Base-by-base conservation (phyloP, 192 early-diverging fungal genomes). In the Podila epicladia region DNA sequence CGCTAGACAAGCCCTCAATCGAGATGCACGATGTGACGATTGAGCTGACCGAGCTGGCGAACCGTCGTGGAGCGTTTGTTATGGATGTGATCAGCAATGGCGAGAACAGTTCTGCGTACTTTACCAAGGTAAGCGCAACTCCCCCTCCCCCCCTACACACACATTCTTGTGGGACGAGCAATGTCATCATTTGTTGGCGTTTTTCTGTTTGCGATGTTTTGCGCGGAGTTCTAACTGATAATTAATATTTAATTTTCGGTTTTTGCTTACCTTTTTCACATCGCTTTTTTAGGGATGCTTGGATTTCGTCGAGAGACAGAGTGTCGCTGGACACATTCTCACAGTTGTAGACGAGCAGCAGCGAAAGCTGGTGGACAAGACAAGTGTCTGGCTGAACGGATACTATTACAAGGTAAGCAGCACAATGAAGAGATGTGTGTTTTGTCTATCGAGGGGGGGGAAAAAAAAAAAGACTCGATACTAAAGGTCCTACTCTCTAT, bases 61-160 rank as follows among this genome's bases (percentile, higher is more conserved):
- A 74, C 35, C 77, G 82, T 26, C 73, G 87, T 15, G 87, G 87
- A 9, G 77, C 75, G 15, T 88, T 85, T 84, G 71, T 88, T 1
- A 66, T 88, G 65, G 87, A 88, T 75, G 83, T 88, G 17, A 78
- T 88, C 20, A 82, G 87, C 26, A 85, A 83, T 57, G 64, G 75
- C 3, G 69, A 86, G 24, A 86, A 79, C 69, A 76, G 83, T 33
- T 62, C 77, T 55, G 83, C 83, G 12, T 73, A 85, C 62, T 69
- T 88, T 48, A 76, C 83, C 55, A 86, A 86, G 78, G 85, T 85
- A 83, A 55, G 32, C 15, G n/a, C 9, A 17, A 15, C 9, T 1
- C 15, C 15, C 8, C 35, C 35, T 1, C 35, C 35, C 35, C 1
- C n/a, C 9, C 37, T 33, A 62, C 13, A 33, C 22, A 9, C 9